Base-by-base conservation (phyloP, 441 rosid genomes). In the Kokia cookei region DNA sequence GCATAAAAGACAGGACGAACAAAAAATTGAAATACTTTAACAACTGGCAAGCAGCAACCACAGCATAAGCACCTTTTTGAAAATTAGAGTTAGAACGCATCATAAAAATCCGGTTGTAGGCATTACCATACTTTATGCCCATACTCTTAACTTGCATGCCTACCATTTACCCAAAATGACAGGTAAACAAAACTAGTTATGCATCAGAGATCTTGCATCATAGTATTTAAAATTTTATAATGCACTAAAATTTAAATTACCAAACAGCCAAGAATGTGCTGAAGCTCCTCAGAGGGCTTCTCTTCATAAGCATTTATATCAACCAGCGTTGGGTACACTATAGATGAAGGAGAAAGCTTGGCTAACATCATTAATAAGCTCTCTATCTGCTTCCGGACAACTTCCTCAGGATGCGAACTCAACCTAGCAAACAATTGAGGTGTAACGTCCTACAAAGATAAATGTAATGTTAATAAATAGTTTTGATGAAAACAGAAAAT, bases 341-440 rank as follows among this genome's bases (percentile, higher is more conserved):
- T 84, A 71, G 97, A 92, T 91, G 96, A 91, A 65, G 99, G 99
- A 73, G 91, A 96, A 77, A 77, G 87, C 82, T 92, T 93, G 69
- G 98, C 97, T 83, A 96, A 79, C 96, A 87, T 85, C 83, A 93
- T 84, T 82, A 96, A 77, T 71, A 96, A 82, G 83, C 94, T 90
- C 81, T 90, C 94, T 75, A 96, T 74, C 84, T 93, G 97, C 85
- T 89, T 93, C 64, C 98, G 91, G 47, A 96, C 94, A 32, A 86
- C 90, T 82, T 87, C 92, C 82, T 89, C 92, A 11, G 98, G 99
- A 80, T 96, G 99, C 77, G 97, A 93, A 82, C 97, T 92, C 83
- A 96, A 81, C 65, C 96, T 96, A 81, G 97, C 97, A 89, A 93
- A 93, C 81, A 96, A 85, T 67, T 96, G 99, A 63, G 99, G 97